These are phyloP conservation scores for Zalaria sp. DNA, from an alignment of 2,329 filamentous ascomycete species.

Conservation along the genomic window DNA sequence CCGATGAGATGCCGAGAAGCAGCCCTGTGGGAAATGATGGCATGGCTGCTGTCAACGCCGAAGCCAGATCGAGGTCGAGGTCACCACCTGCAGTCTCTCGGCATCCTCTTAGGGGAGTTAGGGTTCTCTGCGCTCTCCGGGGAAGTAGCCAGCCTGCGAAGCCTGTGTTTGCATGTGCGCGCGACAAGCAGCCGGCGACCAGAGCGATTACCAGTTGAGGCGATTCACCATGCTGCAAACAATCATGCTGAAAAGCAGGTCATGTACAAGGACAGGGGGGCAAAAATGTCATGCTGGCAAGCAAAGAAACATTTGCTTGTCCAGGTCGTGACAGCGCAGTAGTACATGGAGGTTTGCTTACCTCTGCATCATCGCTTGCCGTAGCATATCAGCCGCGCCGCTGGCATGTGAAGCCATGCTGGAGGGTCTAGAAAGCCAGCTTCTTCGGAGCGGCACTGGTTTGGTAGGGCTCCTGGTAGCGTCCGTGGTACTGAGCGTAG, in stretches of 20 bases:
- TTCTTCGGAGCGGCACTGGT: conserved; percentile 6
- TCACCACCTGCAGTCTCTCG: no score
- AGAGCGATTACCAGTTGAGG: no score
- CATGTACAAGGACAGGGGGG: neutral
- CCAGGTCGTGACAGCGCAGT: no score
- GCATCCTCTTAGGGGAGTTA: no score
- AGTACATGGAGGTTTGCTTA: conserved; percentile 22
- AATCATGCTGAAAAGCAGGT: no score
- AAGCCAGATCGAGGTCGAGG: no score
- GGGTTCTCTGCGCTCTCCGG: no score
- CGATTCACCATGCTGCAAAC: no score
- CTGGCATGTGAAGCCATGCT: conserved; percentile 22
- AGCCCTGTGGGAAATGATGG: neutral
- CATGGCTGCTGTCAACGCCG: no score
- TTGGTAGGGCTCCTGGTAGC: conserved; percentile 5
- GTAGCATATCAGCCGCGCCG: conserved; percentile 42
- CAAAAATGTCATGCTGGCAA: conserved; percentile 2
- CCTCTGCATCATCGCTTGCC: conserved; percentile 44
- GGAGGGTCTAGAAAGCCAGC: conserved; percentile 11
- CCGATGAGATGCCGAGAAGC: neutral
- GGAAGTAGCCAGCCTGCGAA: no score
- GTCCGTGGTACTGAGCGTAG: conserved; percentile 23
- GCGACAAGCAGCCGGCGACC: no score
- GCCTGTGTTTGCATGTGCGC: no score
- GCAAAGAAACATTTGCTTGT: conserved; percentile 6